Evolutionary conservation across 1,284 basidiomycete species (phyloP), one percentile per base, ranked within the genome.

Genomic region (Paramarasmius palmivorus): DNA sequence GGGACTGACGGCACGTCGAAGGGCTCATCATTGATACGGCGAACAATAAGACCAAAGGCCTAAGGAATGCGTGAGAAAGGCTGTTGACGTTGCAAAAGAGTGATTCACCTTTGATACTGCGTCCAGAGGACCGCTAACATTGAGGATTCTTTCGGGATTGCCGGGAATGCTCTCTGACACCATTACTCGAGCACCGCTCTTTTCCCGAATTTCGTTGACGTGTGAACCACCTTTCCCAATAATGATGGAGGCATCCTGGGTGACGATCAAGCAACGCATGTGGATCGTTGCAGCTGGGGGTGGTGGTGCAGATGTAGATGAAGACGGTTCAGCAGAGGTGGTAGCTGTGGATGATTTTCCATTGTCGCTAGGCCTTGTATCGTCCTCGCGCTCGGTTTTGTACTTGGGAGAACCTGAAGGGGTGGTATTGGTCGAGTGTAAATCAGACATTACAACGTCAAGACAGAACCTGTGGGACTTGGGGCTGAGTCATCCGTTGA

Each of bases 1-100:
- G 97, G 97, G 5, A 99, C 91, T 25, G 97, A 99, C 9, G 97
- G 92, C 52, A 93, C 89, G 67, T 98, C 96, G 69, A 96, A 98
- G 1, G 97, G 96, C 70, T 99, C 97, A 69, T 99, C 97, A 69
- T 99, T 99, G 74, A 99, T 98, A 62, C 96, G 86, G 57, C 97
- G 91, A 14, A 99, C 97, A 62, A 99, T 97, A 55, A 99, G 85
- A 56, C 97, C 97, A 71, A 99, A 99, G 4, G 97, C 97, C 95
- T 98, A 64, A 34, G 49, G 38, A 47, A 56, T 49, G 50, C 48
- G 54, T 22, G 56, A 42, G 50, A 38, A 54, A 57, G 52, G 58
- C 39, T 37, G 39, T 37, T 32, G n/a, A 41, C 46, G 25, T 41
- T 48, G 51, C 49, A 53, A 52, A 53, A 25, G 20, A 52, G 41